Evolutionary conservation across 2,329 filamentous ascomycete species (phyloP).

Genomic region (Metarhizium rileyi): DNA sequence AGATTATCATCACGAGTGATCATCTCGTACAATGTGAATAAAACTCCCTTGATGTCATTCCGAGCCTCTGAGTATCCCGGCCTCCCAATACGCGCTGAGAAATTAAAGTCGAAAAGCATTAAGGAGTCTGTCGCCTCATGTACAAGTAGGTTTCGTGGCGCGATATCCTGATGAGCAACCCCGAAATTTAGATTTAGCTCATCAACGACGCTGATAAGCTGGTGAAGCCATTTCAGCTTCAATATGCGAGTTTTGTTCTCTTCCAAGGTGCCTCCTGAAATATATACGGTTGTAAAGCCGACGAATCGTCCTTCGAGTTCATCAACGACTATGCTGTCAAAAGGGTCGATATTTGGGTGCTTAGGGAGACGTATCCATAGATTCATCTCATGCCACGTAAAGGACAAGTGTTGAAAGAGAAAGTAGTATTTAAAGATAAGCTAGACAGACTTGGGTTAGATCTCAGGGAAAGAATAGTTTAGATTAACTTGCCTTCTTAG

Average conservation of each 20-base stretch:
- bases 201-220: slow-evolving; percentile 26
- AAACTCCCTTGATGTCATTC: slow-evolving; percentile 23
- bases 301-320: slow-evolving; percentile 21
- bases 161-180: slow-evolving; percentile 29
- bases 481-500: slow-evolving; percentile 4
- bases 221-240: slow-evolving; percentile 25
- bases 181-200: slow-evolving; percentile 27
- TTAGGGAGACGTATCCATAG: slow-evolving; percentile 23
- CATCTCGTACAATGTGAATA: slow-evolving; percentile 26
- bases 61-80: slow-evolving; percentile 9
- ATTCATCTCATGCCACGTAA: slow-evolving; percentile 26
- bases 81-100: slow-evolving; percentile 12
- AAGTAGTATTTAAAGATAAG: slow-evolving; percentile 28
- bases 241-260: slow-evolving; percentile 21
- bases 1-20: slow-evolving; percentile 20
- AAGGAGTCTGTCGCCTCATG: slow-evolving; percentile 21
- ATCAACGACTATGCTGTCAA: slow-evolving; percentile 25
- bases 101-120: slow-evolving; percentile 28
- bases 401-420: slow-evolving; percentile 7
- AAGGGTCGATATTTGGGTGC: slow-evolving; percentile 27
- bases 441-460: slow-evolving; percentile 2
- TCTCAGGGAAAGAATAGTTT: neutral
- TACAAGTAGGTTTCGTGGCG: slow-evolving; percentile 26
- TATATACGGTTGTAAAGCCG: slow-evolving; percentile 26
- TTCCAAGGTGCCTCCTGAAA: slow-evolving; percentile 24